phyloP scores from a whole-genome alignment of 352 stramenopile species.

The Globisporangium echinulatum region DNA sequence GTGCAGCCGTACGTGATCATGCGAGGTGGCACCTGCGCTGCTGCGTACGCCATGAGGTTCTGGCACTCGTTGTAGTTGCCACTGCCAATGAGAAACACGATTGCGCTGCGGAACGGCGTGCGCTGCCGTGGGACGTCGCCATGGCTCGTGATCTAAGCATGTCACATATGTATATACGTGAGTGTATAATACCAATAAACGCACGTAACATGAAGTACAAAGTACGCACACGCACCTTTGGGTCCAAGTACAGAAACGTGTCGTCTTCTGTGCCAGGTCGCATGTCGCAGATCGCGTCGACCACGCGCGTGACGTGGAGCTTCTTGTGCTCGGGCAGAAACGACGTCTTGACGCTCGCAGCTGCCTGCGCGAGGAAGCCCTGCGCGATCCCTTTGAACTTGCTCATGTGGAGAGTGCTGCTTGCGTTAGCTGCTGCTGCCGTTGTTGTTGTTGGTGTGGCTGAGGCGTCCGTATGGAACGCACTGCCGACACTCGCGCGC shows the following conservation, averaged over 20 bases:
- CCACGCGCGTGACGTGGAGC: slow-evolving; percentile 74
- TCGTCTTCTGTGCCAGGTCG: slow-evolving; percentile 79
- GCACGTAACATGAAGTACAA: neutral
- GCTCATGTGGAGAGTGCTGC: slow-evolving; percentile 45
- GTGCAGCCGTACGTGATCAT: slow-evolving; percentile 87
- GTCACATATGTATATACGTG: neutral
- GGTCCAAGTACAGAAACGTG: slow-evolving; percentile 78
- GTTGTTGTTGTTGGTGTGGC: slow-evolving; percentile 10
- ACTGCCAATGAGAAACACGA: slow-evolving; percentile 87
- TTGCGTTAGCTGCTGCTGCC: slow-evolving; percentile 15
- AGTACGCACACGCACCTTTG: slow-evolving; percentile 39
- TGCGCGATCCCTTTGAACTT: slow-evolving; percentile 84
- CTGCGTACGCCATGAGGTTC: slow-evolving; percentile 79
- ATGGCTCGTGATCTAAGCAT: slow-evolving; percentile 55
- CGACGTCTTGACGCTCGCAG: slow-evolving; percentile 75
- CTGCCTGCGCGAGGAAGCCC: slow-evolving; percentile 71
- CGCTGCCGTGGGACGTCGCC: slow-evolving; percentile 68
- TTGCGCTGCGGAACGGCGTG: slow-evolving; percentile 71
- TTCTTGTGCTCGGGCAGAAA: slow-evolving; percentile 87
- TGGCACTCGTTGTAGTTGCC: slow-evolving; percentile 88
- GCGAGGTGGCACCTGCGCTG: slow-evolving; percentile 53
- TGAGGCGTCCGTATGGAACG: slow-evolving; percentile 25
- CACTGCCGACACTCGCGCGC: slow-evolving; percentile 56
- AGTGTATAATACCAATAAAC: neutral
- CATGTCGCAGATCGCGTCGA: slow-evolving; percentile 78